Evolutionary conservation across 352 stramenopile species (phyloP).

Genomic region (Phytophthora uliginosa): DNA sequence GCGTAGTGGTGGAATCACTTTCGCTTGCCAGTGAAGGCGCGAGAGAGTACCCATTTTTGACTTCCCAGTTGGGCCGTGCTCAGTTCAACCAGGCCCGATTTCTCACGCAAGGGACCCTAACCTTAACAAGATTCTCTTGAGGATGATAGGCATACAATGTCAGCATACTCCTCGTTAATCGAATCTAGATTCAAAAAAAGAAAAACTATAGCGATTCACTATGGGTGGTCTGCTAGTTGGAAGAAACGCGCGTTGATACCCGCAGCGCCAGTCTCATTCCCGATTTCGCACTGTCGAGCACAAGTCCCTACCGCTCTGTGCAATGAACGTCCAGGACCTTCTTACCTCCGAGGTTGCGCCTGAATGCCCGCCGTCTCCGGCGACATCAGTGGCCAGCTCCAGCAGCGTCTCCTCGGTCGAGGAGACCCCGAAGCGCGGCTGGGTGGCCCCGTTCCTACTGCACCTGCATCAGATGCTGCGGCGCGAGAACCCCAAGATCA

Average conservation of each 20-base stretch:
- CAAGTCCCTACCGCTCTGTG: conserved; percentile 5
- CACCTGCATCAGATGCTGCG: conserved; percentile 90
- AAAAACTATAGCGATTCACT: conserved; percentile 67
- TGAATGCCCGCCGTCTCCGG: conserved; percentile 49
- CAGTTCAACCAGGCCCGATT: not conserved
- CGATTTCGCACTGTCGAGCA: conserved; percentile 28
- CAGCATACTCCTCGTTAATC: conserved; percentile 2
- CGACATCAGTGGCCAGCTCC: conserved; percentile 47
- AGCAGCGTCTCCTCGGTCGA: conserved; percentile 25
- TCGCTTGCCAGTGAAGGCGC: not conserved
- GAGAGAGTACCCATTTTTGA: not conserved
- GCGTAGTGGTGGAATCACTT: not conserved
- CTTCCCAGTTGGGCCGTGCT: not conserved
- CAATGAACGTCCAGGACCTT: conserved; percentile 64
- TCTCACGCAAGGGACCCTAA: not conserved
- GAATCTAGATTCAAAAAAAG: conserved; percentile 68
- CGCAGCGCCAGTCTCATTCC: conserved; percentile 42
- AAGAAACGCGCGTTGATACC: conserved; percentile 18
- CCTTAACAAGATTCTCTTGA: not conserved
- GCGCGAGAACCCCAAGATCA: conserved; percentile 79
- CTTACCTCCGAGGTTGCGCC: conserved; percentile 26
- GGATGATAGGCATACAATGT: not conserved
- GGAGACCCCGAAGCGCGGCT: conserved; percentile 62
- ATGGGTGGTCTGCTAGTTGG: conserved; percentile 18
- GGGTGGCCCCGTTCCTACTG: conserved; percentile 89